Evolutionary conservation across 768 basidiomycete genomes (phyloP).

Genomic region (Xerocomellus dryophilus): DNA sequence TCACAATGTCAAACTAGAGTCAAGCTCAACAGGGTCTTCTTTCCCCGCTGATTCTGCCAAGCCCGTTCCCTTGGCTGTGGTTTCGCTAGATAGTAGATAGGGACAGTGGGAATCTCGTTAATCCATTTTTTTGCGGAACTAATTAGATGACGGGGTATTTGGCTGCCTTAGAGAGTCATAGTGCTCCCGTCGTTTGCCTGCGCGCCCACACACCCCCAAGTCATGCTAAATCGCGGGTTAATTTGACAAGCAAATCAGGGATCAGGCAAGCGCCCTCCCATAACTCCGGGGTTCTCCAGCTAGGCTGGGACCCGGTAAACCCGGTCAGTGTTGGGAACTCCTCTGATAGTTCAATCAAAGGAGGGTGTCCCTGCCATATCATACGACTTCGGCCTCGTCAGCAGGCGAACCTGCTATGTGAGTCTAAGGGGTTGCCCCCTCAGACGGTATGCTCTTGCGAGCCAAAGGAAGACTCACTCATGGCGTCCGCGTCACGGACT

Average conservation of each 20-base stretch:
- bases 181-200: slow-evolving; percentile 47
- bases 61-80: slow-evolving; percentile 37
- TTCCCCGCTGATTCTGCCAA: slow-evolving; percentile 53
- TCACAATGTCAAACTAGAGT: slow-evolving; percentile 87
- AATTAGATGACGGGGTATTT: slow-evolving; percentile 52
- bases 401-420: too few relatives aligned
- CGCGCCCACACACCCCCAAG: slow-evolving; percentile 74
- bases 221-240: slow-evolving; percentile 81
- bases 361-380: too few relatives aligned
- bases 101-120: too few relatives aligned
- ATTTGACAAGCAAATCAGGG: slow-evolving; percentile 83
- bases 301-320: too few relatives aligned
- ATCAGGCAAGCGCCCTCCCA: slow-evolving; percentile 56
- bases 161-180: slow-evolving; percentile 83
- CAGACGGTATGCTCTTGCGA: too few relatives aligned
- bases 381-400: too few relatives aligned
- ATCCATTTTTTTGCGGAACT: slow-evolving; percentile 28
- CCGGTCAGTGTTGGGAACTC: too few relatives aligned
- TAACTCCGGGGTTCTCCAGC: too few relatives aligned
- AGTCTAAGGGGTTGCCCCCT: too few relatives aligned
- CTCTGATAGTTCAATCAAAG: too few relatives aligned
- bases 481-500: too few relatives aligned
- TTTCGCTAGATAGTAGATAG: slow-evolving; percentile 35
- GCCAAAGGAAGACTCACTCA: too few relatives aligned
- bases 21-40: slow-evolving; percentile 84